phyloP scores from a whole-genome alignment of 495 filamentous ascomycete species.

The Pyronema omphalodes region DNA sequence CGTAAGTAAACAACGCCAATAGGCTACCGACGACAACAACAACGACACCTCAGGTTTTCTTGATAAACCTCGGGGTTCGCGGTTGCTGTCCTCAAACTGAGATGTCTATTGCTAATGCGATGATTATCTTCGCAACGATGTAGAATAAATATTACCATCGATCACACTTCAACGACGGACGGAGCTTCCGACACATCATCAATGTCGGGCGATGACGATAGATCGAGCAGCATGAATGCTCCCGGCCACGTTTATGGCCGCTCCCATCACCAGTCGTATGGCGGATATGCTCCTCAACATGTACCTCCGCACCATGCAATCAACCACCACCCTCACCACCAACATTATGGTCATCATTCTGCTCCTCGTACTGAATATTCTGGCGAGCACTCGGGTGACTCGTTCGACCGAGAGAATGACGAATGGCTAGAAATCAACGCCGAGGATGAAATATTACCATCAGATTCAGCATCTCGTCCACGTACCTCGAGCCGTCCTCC shows the following conservation, averaged over 20 bases:
- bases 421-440: slow-evolving; percentile 26
- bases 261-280: slow-evolving; percentile 7
- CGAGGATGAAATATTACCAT: slow-evolving; percentile 55
- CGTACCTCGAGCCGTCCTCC: slow-evolving; percentile 26
- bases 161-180: slow-evolving; percentile 24
- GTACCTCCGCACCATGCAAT: neutral
- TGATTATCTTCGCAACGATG: neutral
- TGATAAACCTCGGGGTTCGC: neutral
- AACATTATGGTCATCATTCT: slow-evolving; percentile 9
- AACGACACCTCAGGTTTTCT: neutral
- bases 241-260: slow-evolving; percentile 8
- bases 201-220: slow-evolving; percentile 20
- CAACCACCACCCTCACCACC: slow-evolving; percentile 14
- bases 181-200: slow-evolving; percentile 20
- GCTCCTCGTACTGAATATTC: slow-evolving; percentile 18
- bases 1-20: slow-evolving; percentile 19
- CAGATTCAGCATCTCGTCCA: slow-evolving; percentile 62
- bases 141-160: slow-evolving; percentile 25
- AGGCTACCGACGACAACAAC: neutral
- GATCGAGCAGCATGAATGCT: slow-evolving; percentile 16
- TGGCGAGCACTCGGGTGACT: slow-evolving; percentile 9
- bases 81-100: slow-evolving; percentile 3
- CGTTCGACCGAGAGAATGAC: slow-evolving; percentile 10
- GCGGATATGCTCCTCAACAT: slow-evolving; percentile 2
- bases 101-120: neutral